A percentile compares a stretch with the other conserved stretches of the same genome.
phyloP scores from a whole-genome alignment of 1,139 yeast species.

The Geotrichum macrosporum region DNA sequence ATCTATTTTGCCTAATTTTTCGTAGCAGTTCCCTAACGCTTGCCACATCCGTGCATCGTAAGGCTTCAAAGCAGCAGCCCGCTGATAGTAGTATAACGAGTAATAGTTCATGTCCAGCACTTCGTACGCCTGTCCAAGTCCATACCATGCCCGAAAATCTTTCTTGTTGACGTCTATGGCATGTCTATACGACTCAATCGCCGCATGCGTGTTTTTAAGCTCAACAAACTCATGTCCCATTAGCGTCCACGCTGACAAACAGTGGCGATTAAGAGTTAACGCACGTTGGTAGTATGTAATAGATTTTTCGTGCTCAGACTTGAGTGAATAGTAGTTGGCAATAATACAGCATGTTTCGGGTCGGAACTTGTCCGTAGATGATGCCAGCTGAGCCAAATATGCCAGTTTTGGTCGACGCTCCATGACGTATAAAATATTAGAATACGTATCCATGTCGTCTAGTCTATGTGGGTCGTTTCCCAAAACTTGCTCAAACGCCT shows the following conservation, averaged over 20 bases:
- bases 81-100: conserved; percentile 85
- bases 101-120: conserved; percentile 93
- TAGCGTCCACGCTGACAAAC: conserved; percentile 92
- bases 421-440: conserved; percentile 91
- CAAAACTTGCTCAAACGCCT: conserved; percentile 69
- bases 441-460: conserved; percentile 87
- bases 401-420: conserved; percentile 83
- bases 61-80: conserved; percentile 85
- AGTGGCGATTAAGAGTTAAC: conserved; percentile 68
- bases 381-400: conserved; percentile 79
- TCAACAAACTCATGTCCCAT: conserved; percentile 99
- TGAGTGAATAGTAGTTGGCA: conserved; percentile 89
- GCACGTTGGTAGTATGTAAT: conserved; percentile 92
- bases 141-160: conserved; percentile 98
- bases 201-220: conserved; percentile 92
- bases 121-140: conserved; percentile 96
- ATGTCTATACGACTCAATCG: conserved; percentile 88
- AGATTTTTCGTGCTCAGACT: conserved; percentile 92
- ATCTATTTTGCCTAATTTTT: conserved; percentile 62
- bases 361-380: conserved; percentile 76
- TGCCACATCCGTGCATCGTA: conserved; percentile 95
- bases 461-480: conserved; percentile 77
- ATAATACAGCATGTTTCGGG: conserved; percentile 94
- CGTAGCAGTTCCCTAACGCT: conserved; percentile 88
- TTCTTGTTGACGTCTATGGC: conserved; percentile 87